These are phyloP conservation scores for Ustilaginoidea virens DNA, from an alignment of 2,329 filamentous ascomycete species.

Conservation along the genomic window DNA sequence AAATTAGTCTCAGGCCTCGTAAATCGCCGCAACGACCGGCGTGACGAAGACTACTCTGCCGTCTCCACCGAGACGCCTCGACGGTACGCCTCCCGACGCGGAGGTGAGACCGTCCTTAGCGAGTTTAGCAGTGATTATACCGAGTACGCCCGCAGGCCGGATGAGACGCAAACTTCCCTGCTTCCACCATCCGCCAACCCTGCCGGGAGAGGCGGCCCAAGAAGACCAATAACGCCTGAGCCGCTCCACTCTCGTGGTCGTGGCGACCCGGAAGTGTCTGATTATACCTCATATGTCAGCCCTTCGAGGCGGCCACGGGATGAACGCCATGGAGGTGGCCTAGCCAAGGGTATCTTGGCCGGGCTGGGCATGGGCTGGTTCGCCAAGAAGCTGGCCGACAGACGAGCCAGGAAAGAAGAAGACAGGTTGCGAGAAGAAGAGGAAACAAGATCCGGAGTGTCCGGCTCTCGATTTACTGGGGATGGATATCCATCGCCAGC, in stretches of 20 bases:
- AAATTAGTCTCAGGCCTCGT: constrained; percentile 44
- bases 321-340: constrained; percentile 26
- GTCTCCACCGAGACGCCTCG: constrained; percentile 46
- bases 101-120: constrained; percentile 23
- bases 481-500: constrained; percentile 44
- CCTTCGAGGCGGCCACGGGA: constrained; percentile 41
- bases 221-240: constrained; percentile 29
- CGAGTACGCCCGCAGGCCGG: constrained; percentile 12
- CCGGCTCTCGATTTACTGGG: constrained; percentile 50
- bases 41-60: constrained; percentile 47
- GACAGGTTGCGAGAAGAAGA: constrained; percentile 33
- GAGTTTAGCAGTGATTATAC: constrained; percentile 38
- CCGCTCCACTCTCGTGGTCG: constrained; percentile 29
- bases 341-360: constrained; percentile 42
- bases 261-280: constrained; percentile 37
- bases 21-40: constrained; percentile 32
- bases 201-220: constrained; percentile 23
- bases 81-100: constrained; percentile 24
- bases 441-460: constrained; percentile 41
- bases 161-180: constrained; percentile 22
- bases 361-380: constrained; percentile 55
- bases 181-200: constrained; percentile 32
- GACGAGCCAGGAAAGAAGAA: constrained; percentile 31
- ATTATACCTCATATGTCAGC: constrained; percentile 45
- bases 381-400: constrained; percentile 46